A percentile compares a stretch with the other conserved stretches of the same genome.
phyloP scores from a whole-genome alignment of 2,329 filamentous ascomycete genomes.

The Clonostachys byssicola region DNA sequence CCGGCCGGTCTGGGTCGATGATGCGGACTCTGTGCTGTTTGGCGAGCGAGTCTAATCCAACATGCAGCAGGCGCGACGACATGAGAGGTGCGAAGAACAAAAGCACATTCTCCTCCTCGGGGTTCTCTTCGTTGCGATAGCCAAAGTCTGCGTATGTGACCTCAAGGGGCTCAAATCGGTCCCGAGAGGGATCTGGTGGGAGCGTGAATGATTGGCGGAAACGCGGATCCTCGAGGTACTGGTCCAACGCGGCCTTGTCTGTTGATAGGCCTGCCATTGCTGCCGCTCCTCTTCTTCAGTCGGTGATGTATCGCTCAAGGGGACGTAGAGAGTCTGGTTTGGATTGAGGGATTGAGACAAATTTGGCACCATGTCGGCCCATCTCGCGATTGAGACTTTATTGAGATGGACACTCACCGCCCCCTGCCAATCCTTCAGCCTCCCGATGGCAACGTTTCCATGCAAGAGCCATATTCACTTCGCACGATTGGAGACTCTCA shows the following conservation, averaged over 20 bases:
- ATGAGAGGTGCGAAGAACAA: slow-evolving; percentile 20
- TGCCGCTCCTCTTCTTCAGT: too few relatives aligned
- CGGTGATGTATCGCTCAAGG: too few relatives aligned
- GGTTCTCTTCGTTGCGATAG: slow-evolving; percentile 16
- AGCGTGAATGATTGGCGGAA: background rate
- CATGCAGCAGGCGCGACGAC: slow-evolving; percentile 18
- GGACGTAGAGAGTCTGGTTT: too few relatives aligned
- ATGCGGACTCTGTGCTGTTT: slow-evolving; percentile 22
- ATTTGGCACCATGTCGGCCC: too few relatives aligned
- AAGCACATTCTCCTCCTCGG: slow-evolving; percentile 15
- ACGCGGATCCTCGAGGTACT: background rate
- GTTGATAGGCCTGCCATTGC: too few relatives aligned
- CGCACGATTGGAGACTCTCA: too few relatives aligned
- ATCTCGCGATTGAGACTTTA: too few relatives aligned
- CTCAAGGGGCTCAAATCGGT: background rate
- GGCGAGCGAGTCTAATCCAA: slow-evolving; percentile 24
- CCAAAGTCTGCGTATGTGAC: slow-evolving; percentile 22
- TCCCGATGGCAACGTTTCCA: too few relatives aligned
- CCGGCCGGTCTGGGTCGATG: slow-evolving; percentile 24
- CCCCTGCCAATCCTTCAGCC: too few relatives aligned
- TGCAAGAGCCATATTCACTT: too few relatives aligned
- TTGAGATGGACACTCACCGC: too few relatives aligned
- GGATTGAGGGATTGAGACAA: too few relatives aligned
- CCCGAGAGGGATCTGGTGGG: background rate
- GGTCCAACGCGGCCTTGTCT: background rate